Percentiles rank a stretch among this genome's conserved stretches.
Evolutionary conservation across 331 rosid species (phyloP).

Genomic region (Cydonia oblonga): DNA sequence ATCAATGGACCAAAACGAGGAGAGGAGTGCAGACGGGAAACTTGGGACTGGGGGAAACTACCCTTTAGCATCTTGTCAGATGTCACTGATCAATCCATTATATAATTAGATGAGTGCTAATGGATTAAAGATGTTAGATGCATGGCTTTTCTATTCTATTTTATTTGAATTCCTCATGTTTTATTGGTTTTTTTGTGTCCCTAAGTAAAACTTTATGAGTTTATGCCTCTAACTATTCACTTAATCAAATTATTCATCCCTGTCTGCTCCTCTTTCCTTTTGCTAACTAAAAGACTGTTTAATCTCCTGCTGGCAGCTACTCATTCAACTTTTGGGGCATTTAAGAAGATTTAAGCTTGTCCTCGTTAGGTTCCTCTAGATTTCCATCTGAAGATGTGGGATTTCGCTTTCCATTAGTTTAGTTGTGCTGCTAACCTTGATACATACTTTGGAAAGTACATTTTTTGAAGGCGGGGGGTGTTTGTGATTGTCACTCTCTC

Average conservation of each 20-base stretch:
- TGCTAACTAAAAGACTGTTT: background rate
- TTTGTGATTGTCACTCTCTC: background rate
- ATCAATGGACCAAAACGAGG: background rate
- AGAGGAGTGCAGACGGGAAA: background rate
- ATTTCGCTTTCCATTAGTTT: background rate
- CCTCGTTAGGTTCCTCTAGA: background rate
- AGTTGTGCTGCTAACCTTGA: background rate
- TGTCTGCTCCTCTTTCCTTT: background rate
- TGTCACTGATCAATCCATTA: background rate
- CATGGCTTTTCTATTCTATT: background rate
- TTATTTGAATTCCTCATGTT: background rate
- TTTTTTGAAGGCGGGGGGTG: background rate
- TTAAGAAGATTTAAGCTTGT: background rate
- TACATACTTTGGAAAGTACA: background rate
- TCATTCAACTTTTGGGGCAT: background rate
- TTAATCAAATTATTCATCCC: background rate
- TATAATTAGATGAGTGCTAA: background rate
- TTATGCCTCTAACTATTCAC: background rate
- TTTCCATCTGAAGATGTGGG: background rate
- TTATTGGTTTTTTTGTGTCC: too few species aligned
- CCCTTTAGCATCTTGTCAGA: background rate
- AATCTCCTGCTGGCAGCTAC: background rate
- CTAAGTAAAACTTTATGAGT: background rate
- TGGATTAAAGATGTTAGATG: background rate
- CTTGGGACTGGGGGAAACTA: background rate